Base-by-base conservation (phyloP, 2,329 filamentous ascomycete genomes). In the Paraconiothyrium brasiliense region DNA sequence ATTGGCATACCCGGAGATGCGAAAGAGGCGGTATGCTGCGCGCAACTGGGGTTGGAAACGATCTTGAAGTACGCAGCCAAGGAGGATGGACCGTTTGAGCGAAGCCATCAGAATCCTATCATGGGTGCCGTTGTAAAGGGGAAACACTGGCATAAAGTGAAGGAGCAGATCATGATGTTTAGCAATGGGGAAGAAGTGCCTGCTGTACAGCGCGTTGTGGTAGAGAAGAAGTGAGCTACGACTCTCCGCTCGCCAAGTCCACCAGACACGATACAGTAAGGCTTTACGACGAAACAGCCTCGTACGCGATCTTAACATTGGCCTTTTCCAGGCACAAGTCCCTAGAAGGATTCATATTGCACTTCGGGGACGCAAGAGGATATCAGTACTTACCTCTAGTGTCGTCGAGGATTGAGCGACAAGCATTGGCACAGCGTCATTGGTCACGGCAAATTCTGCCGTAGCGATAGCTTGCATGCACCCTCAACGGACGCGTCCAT, bases 31-130 rank as follows among this genome's bases (percentile, higher is more conserved):
- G 80, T 87, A 55, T 86, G 83, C 0, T 88, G 89, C 69, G 86
- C 87, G 4, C 87, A 85, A 82, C 85, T 87, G 73, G 86, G 83
- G 2, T 85, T 89, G 82, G 86, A 89, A 70, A 84, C 85, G 8
- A 46, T 75, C 22, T 61, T 73, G 14, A 54, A 54, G 48, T 57
- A 62, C 27, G 58, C 59, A 3, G 30, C 57, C 4, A 14, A 51
- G 11, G 50, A 47, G 46, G 27, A 47, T 3, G 48, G 37, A 6
- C 52, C 55, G 16, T 32, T 27, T 22, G 51, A 44, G 5, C 60
- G 59, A 16, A 10, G 39, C 3, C 43, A 32, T 2, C 27, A 30
- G n/a, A 16, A 27, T 7, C 20, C 32, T 1, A 49, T 69, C 5
- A 39, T 47, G 16, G 68, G 63, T 10, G 63, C 24, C 2, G 49